Evolutionary conservation across 2,329 filamentous ascomycete genomes (phyloP).

Genomic region (Nemania bipapillata): DNA sequence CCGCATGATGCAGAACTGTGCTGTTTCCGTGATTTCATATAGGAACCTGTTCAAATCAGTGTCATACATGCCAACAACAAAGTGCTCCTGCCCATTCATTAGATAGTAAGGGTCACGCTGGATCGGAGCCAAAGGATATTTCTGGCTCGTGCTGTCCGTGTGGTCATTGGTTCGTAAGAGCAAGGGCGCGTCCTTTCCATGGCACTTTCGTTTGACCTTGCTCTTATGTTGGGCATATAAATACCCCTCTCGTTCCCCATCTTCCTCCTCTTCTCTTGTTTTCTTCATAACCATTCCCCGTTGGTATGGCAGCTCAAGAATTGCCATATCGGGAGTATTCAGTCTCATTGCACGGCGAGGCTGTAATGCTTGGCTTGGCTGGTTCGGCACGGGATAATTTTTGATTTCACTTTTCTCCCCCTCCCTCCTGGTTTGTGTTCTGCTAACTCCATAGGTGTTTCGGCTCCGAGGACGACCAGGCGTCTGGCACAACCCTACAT

Average conservation of each 20-base stretch:
- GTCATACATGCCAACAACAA: background rate
- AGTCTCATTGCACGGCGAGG: conserved; percentile 24
- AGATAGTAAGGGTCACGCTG: background rate
- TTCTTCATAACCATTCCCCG: background rate
- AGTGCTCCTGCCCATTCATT: conserved; percentile 1
- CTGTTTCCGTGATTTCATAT: background rate
- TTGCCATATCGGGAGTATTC: conserved; percentile 3
- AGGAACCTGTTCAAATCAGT: conserved; percentile 19
- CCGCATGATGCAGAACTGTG: conserved; percentile 4
- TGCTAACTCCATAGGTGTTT: conserved; percentile 28
- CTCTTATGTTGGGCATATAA: background rate
- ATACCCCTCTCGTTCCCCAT: background rate
- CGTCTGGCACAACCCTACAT: conserved; percentile 20
- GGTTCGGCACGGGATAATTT: conserved; percentile 8
- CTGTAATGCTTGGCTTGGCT: background rate
- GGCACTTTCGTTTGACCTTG: background rate
- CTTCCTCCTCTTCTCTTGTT: conserved; percentile 2
- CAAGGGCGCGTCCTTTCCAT: conserved; percentile 6
- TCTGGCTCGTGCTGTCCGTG: background rate
- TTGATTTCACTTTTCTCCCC: conserved; percentile 13
- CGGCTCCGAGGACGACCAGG: conserved; percentile 26
- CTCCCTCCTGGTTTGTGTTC: conserved; percentile 8
- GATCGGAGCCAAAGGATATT: background rate
- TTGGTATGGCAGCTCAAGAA: conserved; percentile 11
- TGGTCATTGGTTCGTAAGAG: background rate